Evolutionary conservation across 345 rosid species (phyloP), one percentile per base, ranked within the genome.

Genomic region (Corymbia maculata): DNA sequence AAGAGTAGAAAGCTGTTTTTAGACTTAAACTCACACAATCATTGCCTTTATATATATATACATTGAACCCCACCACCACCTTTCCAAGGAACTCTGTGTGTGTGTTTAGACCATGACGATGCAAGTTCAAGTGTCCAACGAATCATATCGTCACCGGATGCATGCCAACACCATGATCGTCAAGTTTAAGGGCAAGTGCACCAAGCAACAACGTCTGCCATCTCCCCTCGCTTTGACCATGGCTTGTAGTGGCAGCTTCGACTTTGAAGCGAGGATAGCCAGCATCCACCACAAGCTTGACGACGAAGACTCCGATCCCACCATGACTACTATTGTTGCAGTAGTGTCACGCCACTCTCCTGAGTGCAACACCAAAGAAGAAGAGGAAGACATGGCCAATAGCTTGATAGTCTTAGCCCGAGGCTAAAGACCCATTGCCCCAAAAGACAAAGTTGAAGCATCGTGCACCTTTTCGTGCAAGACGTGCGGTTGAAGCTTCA

Each of bases 401-500:
- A 95, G 97, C 86, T 90, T 95, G 45, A 94, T 95, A 52, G 95
- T 95, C 64, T 90, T 95, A 30, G 94, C 97, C n/a, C 94, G 91
- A 84, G 93, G 95, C 45, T 89, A 55, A n/a, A 24, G 59, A 59
- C 55, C 47, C 44, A 19, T 42, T 49, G 5, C 49, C 82, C 82
- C 14, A 14, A 75, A 44, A 42, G 51, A 47, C 14, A 68, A 30
- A 17, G 45, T 22, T 6, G 51, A 36, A n/a, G 66, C 88, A 57
- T 89, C 80, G 13, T 87, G 87, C 66, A 13, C 89, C 45, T 96
- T 93, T 68, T 92, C 92, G 89, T 98, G 99, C 94, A 97, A 94
- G 90, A 97, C 99, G 4, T 98, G 99, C 90, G 90, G 92, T 90
- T 92, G 96, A 85, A 91, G 95, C 82, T 98, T 98, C 87, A 93